Percentiles rank a stretch among this genome's conserved stretches.
Conservation (phyloP, 345 rosid genomes). For the Eucalyptus sp. region DNA sequence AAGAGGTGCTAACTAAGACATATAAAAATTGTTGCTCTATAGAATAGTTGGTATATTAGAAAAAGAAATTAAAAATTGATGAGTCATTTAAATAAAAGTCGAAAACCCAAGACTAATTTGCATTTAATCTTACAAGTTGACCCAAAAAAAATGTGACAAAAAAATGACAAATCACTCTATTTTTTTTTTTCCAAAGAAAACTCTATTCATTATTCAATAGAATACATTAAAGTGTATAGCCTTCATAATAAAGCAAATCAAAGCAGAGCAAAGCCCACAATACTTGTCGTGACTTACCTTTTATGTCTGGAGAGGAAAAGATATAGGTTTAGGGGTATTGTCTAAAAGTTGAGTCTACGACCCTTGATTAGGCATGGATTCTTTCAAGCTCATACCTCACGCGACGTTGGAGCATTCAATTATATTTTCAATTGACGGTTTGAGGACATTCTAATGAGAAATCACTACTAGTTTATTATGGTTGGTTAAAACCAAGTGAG, state of each 20-base stretch:
- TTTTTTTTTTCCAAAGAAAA: too few species aligned
- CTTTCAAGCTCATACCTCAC: too few species aligned
- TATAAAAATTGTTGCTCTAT: background rate
- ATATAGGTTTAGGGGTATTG: too few species aligned
- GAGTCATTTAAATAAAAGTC: background rate
- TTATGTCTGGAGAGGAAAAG: rapidly evolving
- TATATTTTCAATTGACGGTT: too few species aligned
- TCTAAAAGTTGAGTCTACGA: too few species aligned
- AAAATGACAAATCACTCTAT: background rate
- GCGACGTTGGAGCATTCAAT: rapidly evolving
- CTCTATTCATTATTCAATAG: background rate
- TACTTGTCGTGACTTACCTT: rapidly evolving
- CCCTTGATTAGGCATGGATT: rapidly evolving
- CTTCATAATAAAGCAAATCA: background rate
- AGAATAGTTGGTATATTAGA: background rate
- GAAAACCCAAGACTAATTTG: background rate
- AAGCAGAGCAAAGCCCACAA: background rate
- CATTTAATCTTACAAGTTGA: background rate
- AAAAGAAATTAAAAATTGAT: background rate
- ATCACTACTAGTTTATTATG: too few species aligned
- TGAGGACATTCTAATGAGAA: too few species aligned
- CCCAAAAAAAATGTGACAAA: background rate
- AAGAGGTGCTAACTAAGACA: background rate
- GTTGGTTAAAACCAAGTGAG: too few species aligned
- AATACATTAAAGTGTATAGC: background rate